These are phyloP conservation scores for Lipomyces anomalus DNA, from an alignment of 805 yeast species.

Conservation along the genomic window DNA sequence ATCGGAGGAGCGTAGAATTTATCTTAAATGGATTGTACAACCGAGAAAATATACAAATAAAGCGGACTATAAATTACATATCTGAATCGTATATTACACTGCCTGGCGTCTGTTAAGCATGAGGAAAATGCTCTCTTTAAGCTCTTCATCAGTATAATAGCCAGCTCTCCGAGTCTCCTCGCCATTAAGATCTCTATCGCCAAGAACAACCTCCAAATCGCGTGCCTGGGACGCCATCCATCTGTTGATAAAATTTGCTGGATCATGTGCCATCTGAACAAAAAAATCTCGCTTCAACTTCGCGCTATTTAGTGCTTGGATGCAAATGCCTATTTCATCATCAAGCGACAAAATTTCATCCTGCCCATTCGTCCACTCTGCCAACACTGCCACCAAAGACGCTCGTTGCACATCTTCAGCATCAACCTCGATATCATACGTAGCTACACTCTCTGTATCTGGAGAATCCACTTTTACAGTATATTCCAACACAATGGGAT, in stretches of 20 bases:
- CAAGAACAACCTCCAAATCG: conserved; percentile 75
- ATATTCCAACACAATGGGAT: conserved; percentile 74
- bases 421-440: conserved; percentile 67
- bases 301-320: conserved; percentile 47
- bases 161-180: conserved; percentile 80
- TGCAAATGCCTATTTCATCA: conserved; percentile 41
- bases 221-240: conserved; percentile 79
- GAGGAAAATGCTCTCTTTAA: conserved; percentile 68
- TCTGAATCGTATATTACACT: no score
- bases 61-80: no score
- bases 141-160: conserved; percentile 67
- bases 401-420: conserved; percentile 37
- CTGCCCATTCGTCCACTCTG: conserved; percentile 38
- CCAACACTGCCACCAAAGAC: conserved; percentile 34
- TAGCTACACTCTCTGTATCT: conserved; percentile 43
- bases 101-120: conserved; percentile 12
- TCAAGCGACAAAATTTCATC: conserved; percentile 41
- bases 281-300: conserved; percentile 74
- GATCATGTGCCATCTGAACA: conserved; percentile 65
- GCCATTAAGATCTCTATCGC: conserved; percentile 86
- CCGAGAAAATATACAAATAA: no score
- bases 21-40: no score
- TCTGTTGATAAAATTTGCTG: conserved; percentile 63
- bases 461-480: conserved; percentile 70
- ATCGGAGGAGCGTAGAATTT: no score